Evolutionary conservation across 805 yeast genomes (phyloP).

Genomic region (Candida methanosorbosa): DNA sequence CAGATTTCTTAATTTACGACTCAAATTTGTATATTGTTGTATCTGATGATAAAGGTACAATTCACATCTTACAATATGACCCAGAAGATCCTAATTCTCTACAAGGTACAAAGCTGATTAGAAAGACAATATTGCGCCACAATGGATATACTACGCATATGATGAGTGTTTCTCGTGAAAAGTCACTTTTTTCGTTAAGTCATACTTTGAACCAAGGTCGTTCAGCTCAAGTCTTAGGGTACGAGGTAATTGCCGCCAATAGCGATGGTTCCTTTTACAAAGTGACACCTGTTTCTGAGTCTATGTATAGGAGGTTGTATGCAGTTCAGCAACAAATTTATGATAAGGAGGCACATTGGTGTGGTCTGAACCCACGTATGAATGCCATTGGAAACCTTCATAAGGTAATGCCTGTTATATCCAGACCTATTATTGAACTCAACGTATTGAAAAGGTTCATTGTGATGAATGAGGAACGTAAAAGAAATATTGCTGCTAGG

Average conservation of each 20-base stretch:
- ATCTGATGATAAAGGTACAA: conserved; percentile 56
- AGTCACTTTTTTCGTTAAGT: conserved; percentile 20
- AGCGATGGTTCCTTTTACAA: conserved; percentile 73
- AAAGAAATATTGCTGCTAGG: conserved; percentile 44
- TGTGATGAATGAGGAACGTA: conserved; percentile 47
- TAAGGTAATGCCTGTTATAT: conserved; percentile 28
- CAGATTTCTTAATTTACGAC: conserved; percentile 70
- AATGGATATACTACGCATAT: conserved; percentile 54
- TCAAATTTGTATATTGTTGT: conserved; percentile 59
- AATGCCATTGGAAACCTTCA: conserved; percentile 39
- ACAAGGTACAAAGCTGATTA: conserved; percentile 69
- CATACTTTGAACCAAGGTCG: conserved; percentile 13
- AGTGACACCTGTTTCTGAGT: conserved; percentile 68
- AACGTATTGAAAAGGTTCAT: conserved; percentile 47
- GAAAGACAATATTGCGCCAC: conserved; percentile 60
- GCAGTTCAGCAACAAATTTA: conserved; percentile 80
- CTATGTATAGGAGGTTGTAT: conserved; percentile 70
- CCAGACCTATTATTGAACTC: conserved; percentile 60
- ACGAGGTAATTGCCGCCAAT: conserved; percentile 63
- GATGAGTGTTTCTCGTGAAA: conserved; percentile 32
- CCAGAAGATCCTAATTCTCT: conserved; percentile 84
- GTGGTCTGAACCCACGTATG: conserved; percentile 76
- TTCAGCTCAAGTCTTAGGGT: conserved; percentile 25
- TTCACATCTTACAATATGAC: conserved; percentile 77
- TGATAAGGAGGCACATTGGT: conserved; percentile 64